phyloP scores from a whole-genome alignment of 2,329 filamentous ascomycete species.

The Clonostachys byssicola region DNA sequence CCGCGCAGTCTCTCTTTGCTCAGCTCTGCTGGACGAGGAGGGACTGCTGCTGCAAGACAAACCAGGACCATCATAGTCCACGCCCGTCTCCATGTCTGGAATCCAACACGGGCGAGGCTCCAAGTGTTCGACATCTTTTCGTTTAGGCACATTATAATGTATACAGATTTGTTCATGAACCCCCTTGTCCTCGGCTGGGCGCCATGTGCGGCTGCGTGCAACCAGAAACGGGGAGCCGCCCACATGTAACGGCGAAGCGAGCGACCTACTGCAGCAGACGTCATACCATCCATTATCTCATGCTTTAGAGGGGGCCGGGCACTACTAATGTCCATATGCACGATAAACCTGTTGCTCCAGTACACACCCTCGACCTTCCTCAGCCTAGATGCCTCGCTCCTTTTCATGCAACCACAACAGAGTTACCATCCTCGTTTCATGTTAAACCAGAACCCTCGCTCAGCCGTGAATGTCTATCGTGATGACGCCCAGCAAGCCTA shows the following conservation, averaged over 20 bases:
- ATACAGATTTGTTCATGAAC: no score
- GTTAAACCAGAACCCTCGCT: background rate
- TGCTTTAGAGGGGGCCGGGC: no score
- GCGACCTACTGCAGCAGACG: no score
- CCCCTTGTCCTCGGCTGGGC: no score
- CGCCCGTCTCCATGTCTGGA: constrained; percentile 26
- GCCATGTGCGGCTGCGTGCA: no score
- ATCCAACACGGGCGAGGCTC: constrained; percentile 45
- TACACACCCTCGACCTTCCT: background rate
- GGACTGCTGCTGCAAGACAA: constrained; percentile 32
- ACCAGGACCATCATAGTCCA: constrained; percentile 50
- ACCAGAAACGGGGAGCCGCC: no score
- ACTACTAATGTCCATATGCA: no score
- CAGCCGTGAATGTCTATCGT: background rate
- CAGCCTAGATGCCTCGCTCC: background rate
- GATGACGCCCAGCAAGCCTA: constrained; percentile 7
- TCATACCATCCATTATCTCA: no score
- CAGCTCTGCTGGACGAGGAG: constrained; percentile 2
- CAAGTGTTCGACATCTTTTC: constrained; percentile 37
- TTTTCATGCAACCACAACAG: background rate
- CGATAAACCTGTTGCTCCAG: background rate
- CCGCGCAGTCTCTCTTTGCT: background rate
- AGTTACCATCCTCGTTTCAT: background rate
- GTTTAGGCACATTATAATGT: no score
- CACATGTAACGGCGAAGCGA: no score